phyloP scores from a whole-genome alignment of 1,139 yeast species.

The Protomyces pachydermus region DNA sequence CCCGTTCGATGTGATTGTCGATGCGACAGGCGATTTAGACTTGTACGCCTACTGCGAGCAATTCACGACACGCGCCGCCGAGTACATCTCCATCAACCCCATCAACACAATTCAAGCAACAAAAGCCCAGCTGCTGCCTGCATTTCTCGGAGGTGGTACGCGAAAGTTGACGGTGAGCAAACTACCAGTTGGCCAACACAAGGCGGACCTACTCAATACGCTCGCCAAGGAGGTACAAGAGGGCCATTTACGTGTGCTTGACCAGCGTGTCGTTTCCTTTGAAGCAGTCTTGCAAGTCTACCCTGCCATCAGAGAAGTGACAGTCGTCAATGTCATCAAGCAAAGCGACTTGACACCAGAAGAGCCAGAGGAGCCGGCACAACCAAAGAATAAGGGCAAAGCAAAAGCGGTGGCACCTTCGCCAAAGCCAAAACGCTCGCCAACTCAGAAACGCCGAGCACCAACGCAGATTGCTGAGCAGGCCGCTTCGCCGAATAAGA shows the following conservation, averaged over 20 bases:
- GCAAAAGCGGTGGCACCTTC: background rate
- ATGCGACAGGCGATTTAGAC: conserved; percentile 22
- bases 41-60: conserved; percentile 17
- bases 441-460: background rate
- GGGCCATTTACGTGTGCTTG: background rate
- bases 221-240: conserved; percentile 5
- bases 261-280: conserved; percentile 6
- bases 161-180: conserved; percentile 7
- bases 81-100: conserved; percentile 16
- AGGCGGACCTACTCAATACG: background rate
- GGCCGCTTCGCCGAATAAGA: background rate
- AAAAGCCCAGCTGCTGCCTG: conserved; percentile 9
- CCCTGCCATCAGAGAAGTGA: conserved; percentile 4
- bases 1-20: conserved; percentile 8
- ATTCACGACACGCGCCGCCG: conserved; percentile 9
- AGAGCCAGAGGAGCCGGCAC: background rate
- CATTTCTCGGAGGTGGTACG: conserved; percentile 21
- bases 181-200: conserved; percentile 1
- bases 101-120: conserved; percentile 4
- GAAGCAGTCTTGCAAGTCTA: conserved; percentile 5
- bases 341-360: conserved; percentile 23
- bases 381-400: conserved; percentile 4
- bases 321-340: conserved; percentile 20
- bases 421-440: background rate
- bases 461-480: background rate